phyloP scores from a whole-genome alignment of 768 basidiomycete species.

The Rhizopogon roseolus region DNA sequence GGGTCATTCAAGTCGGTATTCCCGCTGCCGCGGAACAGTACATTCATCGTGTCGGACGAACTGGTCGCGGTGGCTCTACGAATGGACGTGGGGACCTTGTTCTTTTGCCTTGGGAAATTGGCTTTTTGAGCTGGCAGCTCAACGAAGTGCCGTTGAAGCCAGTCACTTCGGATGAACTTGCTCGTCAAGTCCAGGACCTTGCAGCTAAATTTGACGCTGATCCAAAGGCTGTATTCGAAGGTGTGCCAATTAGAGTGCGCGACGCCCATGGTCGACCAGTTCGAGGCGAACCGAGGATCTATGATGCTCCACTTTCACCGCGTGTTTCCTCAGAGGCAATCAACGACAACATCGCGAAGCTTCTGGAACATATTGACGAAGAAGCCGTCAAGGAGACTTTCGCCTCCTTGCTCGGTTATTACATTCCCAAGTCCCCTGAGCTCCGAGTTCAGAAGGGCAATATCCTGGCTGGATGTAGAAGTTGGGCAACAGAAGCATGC shows the following conservation, averaged over 20 bases:
- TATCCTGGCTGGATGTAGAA: constrained; percentile 52
- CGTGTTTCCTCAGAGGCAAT: constrained; percentile 19
- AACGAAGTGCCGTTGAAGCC: constrained; percentile 66
- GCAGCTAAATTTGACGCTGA: constrained; percentile 44
- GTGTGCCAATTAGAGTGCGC: neutral
- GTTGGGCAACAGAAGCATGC: constrained; percentile 55
- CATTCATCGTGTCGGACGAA: constrained; percentile 81
- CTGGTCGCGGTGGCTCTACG: constrained; percentile 61
- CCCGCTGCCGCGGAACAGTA: constrained; percentile 70
- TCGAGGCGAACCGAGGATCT: constrained; percentile 4
- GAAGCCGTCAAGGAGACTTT: constrained; percentile 58
- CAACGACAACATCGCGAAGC: constrained; percentile 21
- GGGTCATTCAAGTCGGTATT: constrained; percentile 88
- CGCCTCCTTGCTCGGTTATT: constrained; percentile 68
- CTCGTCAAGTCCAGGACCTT: constrained; percentile 40
- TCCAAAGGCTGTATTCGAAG: constrained; percentile 29
- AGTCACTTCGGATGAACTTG: constrained; percentile 44
- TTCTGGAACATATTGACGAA: constrained; percentile 36
- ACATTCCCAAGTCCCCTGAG: constrained; percentile 45
- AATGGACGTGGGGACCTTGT: constrained; percentile 74
- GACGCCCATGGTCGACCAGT: constrained; percentile 1
- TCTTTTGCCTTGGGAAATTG: constrained; percentile 73
- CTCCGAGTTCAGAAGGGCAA: constrained; percentile 39
- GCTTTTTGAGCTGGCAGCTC: constrained; percentile 60
- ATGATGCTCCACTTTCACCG: constrained; percentile 9